Evolutionary conservation across 208 protist species (phyloP).

Genomic region (Herpetomonas samuelpessoai): DNA sequence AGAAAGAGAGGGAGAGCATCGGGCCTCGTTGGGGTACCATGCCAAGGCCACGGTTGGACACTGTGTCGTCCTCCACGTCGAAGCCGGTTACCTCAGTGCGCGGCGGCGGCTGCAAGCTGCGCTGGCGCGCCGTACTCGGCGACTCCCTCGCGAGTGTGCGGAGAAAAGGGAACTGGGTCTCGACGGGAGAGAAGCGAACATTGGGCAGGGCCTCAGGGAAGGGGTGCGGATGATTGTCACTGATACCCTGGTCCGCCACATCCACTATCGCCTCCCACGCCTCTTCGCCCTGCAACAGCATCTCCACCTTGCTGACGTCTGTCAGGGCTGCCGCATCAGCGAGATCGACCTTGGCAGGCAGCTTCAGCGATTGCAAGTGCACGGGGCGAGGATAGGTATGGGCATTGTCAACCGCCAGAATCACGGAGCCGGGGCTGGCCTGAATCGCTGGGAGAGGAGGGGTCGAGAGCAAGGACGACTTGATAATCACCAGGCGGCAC

Average conservation of each 20-base stretch:
- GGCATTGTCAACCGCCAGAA: conserved; percentile 54
- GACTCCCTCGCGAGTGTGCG: conserved; percentile 29
- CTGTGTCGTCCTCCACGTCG: neutral
- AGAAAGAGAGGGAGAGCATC: conserved; percentile 64
- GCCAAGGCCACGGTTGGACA: neutral
- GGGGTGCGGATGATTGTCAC: neutral
- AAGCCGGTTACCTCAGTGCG: no score
- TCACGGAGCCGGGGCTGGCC: conserved; percentile 21
- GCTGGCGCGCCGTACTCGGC: conserved; percentile 1
- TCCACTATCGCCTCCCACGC: neutral
- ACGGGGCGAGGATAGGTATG: conserved; percentile 16
- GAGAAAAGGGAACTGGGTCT: conserved; percentile 52
- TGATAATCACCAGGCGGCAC: conserved; percentile 31
- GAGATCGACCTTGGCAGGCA: neutral
- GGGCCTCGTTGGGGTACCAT: conserved; percentile 21
- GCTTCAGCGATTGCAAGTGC: conserved; percentile 4
- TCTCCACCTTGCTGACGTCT: neutral
- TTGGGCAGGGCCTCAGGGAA: neutral
- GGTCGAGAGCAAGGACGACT: conserved; percentile 16
- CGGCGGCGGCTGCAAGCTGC: neutral
- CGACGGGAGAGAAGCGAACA: conserved; percentile 36
- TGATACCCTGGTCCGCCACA: neutral
- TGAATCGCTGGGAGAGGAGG: conserved; percentile 13
- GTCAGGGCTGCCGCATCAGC: neutral
- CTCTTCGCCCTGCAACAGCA: neutral